Evolutionary conservation across 495 filamentous ascomycete genomes (phyloP).

Genomic region (Xylaria palmicola): DNA sequence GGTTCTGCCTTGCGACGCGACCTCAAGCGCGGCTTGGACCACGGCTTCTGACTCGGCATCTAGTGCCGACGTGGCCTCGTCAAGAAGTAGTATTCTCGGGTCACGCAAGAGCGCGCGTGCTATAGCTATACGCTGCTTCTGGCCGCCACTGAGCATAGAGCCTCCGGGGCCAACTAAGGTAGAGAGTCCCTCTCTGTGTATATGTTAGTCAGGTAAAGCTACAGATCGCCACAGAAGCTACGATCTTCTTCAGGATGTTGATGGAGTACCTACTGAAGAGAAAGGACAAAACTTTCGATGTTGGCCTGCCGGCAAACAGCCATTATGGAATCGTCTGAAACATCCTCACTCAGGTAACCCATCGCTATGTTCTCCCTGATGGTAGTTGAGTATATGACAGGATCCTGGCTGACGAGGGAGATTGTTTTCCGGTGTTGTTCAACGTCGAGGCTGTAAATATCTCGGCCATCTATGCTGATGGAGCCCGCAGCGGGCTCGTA

Average conservation of each 20-base stretch:
- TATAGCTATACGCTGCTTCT: slow-evolving; percentile 73
- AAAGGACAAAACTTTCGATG: slow-evolving; percentile 60
- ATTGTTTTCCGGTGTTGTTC: slow-evolving; percentile 53
- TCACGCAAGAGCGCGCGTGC: slow-evolving; percentile 73
- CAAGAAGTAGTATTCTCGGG: slow-evolving; percentile 68
- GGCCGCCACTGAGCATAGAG: slow-evolving; percentile 68
- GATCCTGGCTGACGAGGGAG: slow-evolving; percentile 64
- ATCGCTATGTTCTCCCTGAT: slow-evolving; percentile 60
- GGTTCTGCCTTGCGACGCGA: slow-evolving; percentile 59
- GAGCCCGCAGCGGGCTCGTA: slow-evolving; percentile 55
- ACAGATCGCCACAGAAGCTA: too few species aligned
- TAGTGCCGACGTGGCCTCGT: slow-evolving; percentile 74
- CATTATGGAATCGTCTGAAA: slow-evolving; percentile 52
- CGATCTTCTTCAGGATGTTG: too few species aligned
- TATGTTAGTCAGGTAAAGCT: not conserved
- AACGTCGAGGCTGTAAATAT: slow-evolving; percentile 45
- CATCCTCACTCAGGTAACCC: slow-evolving; percentile 40
- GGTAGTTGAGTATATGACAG: slow-evolving; percentile 53
- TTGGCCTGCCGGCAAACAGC: slow-evolving; percentile 59
- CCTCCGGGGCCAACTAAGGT: slow-evolving; percentile 39
- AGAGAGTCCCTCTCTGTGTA: slow-evolving; percentile 1
- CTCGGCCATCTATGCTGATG: slow-evolving; percentile 52
- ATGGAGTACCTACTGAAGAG: slow-evolving; percentile 42
- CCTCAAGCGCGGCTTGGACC: slow-evolving; percentile 67
- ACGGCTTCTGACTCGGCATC: slow-evolving; percentile 73